phyloP scores from a whole-genome alignment of 2,329 filamentous ascomycete genomes.

The Leptographium flavum region DNA sequence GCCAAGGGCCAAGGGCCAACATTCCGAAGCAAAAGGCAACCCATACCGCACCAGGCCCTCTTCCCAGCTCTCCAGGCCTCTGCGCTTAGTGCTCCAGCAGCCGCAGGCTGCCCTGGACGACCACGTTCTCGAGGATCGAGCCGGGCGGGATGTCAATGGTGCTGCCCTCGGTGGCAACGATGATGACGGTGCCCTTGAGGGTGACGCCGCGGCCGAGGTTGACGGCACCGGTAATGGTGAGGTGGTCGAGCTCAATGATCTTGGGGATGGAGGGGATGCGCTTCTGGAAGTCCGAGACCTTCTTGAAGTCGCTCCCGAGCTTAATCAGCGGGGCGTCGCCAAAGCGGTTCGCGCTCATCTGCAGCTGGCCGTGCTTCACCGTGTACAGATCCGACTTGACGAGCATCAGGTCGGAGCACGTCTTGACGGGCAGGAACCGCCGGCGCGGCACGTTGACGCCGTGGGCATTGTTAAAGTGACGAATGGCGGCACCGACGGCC shows the following conservation, averaged over 20 bases:
- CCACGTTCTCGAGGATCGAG: constrained; percentile 95
- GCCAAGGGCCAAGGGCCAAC: not conserved
- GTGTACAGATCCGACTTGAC: constrained; percentile 99
- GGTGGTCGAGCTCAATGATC: constrained; percentile 83
- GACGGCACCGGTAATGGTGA: constrained; percentile 94
- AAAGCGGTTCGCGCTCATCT: constrained; percentile 94
- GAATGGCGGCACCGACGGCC: constrained; percentile 93
- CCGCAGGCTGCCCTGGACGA: constrained; percentile 90
- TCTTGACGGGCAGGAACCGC: constrained; percentile 99
- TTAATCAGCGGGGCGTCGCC: constrained; percentile 96
- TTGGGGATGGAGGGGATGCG: constrained; percentile 77
- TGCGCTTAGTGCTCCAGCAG: constrained; percentile 46
- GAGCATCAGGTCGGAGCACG: constrained; percentile 96
- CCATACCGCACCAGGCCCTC: too few relatives aligned
- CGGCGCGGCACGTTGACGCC: constrained; percentile 96
- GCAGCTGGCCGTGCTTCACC: constrained; percentile 92
- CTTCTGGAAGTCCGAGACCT: constrained; percentile 93
- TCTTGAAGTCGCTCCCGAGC: constrained; percentile 98
- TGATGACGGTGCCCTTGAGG: constrained; percentile 96
- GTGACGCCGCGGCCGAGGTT: constrained; percentile 93
- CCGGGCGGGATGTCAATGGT: constrained; percentile 96
- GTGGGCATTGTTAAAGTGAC: constrained; percentile 96
- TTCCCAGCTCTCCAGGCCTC: too few relatives aligned
- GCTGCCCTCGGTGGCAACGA: constrained; percentile 92
- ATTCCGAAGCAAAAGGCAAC: not conserved